These are phyloP conservation scores for Crataegus laevigata DNA, from an alignment of 306 rosid species.

Conservation along the genomic window DNA sequence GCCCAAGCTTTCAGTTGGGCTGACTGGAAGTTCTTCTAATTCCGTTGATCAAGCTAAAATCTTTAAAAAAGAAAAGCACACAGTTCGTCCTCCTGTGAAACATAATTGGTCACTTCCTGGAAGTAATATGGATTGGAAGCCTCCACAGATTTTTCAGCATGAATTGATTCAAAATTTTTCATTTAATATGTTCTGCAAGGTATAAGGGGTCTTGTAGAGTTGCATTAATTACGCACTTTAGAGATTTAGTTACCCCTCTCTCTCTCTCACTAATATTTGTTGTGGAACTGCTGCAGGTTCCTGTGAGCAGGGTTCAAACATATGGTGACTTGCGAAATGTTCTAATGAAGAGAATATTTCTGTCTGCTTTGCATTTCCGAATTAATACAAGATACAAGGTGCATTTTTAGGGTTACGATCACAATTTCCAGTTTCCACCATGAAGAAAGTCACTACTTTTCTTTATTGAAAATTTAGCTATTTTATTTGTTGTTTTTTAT, in stretches of 20 bases:
- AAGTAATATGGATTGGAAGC: conserved; percentile 42
- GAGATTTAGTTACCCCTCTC: neutral
- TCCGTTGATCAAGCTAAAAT: conserved; percentile 62
- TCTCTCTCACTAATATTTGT: neutral
- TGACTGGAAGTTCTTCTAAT: conserved; percentile 63
- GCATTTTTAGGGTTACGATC: conserved; percentile 12
- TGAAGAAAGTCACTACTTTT: neutral
- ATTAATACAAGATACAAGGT: conserved; percentile 98
- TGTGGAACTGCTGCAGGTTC: conserved; percentile 59
- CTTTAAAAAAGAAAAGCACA: conserved; percentile 64
- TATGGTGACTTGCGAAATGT: conserved; percentile 85
- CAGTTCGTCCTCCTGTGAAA: conserved; percentile 90
- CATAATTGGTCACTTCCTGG: conserved; percentile 95
- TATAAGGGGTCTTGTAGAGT: conserved; percentile 19
- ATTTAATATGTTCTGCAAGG: conserved; percentile 96
- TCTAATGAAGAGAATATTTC: conserved; percentile 96
- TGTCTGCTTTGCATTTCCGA: conserved; percentile 95
- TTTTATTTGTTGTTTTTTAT: neutral
- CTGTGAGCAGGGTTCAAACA: conserved; percentile 80
- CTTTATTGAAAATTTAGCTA: neutral
- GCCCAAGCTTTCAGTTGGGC: conserved; percentile 86
- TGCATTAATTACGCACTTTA: neutral
- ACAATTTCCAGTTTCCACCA: conserved; percentile 1
- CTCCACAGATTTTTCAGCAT: conserved; percentile 94
- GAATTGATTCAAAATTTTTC: conserved; percentile 93